Base-by-base conservation (phyloP, 148 eudicot species). In the Vaccinium vitisidaea region DNA sequence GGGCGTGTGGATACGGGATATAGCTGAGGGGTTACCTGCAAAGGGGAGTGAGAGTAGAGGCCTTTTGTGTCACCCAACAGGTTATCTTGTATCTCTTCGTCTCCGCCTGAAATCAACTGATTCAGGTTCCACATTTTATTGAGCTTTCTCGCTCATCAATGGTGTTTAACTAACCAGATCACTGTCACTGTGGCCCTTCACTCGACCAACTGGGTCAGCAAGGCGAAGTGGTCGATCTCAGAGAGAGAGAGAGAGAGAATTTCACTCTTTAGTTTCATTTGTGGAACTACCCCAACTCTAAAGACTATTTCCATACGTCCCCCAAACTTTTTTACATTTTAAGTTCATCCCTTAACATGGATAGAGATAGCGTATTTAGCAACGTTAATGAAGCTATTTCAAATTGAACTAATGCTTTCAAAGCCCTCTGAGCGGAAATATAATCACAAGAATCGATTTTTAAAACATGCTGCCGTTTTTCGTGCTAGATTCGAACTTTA, bases 31-130 rank as follows among this genome's bases (percentile, higher is more conserved):
- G 32, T 1, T 83, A 74, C 84, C 84, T 83, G 84, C 53, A 74
- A 21, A 83, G 84, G 84, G 48, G 84, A 83, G 53, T 74, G 79
- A 55, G 84, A 74, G 80, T 80, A 83, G 84, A 83, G 52, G 79
- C 84, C 84, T 74, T 83, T 23, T 5, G 65, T 25, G 13, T 74
- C 84, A 50, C 56, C 79, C 39, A 74, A 83, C 12, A 55, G 67
- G 53, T 73, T 74, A 70, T 83, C 84, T 83, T 83, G 79, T 54
- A 56, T 10, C 80, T 83, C 84, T 39, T 83, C 80, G 56, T 83
- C 84, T 83, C 79, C 84, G 12, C 84, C 84, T 39, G 75, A 39
- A 54, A 83, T 19, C 5, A 78, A 83, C 52, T 83, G 69, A 13
- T 55, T 74, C 50, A 83, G 54, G 32, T 83, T 83, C 84, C 84